These are phyloP conservation scores for Rhododendron williamsianum DNA, from an alignment of 148 eudicot species.

Conservation along the genomic window DNA sequence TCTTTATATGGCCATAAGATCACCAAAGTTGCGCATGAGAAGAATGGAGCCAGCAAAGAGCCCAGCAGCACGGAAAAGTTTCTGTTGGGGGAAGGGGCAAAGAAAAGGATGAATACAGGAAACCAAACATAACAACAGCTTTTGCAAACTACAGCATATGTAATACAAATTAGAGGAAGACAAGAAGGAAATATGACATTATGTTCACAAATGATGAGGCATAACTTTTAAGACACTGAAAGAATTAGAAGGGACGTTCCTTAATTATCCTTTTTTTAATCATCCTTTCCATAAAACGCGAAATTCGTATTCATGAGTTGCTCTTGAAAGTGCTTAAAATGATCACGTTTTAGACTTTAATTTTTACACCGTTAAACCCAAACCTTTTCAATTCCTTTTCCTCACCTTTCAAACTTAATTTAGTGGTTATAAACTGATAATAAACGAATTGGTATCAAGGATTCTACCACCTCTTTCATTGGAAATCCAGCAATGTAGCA, in stretches of 20 bases:
- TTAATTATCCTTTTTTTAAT: background rate
- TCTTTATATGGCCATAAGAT: constrained; percentile 33
- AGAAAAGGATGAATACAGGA: background rate
- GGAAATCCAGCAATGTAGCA: background rate
- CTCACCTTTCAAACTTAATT: background rate
- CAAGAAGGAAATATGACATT: background rate
- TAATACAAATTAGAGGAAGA: background rate
- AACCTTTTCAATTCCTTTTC: background rate
- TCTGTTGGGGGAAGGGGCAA: constrained; percentile 16
- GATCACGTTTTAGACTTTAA: background rate
- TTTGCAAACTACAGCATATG: background rate
- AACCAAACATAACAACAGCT: background rate
- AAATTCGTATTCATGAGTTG: background rate
- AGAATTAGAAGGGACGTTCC: background rate
- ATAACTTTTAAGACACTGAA: background rate
- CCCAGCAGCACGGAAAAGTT: constrained; percentile 40
- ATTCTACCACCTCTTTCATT: background rate
- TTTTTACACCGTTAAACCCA: background rate
- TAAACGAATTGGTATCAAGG: background rate
- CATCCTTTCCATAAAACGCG: background rate
- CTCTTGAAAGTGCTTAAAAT: background rate
- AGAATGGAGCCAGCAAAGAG: constrained; percentile 41
- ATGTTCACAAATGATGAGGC: background rate
- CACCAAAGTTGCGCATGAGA: constrained; percentile 40
- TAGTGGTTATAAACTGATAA: background rate